phyloP scores from a whole-genome alignment of 2,329 filamentous ascomycete genomes.

The Verticillium zaregamsianum region DNA sequence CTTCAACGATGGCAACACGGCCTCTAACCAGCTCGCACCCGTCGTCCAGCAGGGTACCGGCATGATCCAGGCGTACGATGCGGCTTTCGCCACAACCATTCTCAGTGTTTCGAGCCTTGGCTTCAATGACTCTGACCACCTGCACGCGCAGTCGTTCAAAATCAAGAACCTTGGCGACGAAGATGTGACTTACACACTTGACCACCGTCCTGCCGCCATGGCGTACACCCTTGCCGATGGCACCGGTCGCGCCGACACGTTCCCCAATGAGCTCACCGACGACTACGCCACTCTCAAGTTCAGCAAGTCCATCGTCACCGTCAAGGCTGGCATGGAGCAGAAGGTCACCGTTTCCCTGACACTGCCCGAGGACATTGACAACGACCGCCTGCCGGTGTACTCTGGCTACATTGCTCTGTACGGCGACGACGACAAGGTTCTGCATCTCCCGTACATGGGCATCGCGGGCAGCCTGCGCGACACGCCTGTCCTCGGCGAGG shows the following conservation, averaged over 20 bases:
- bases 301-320: constrained; percentile 34
- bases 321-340: constrained; percentile 36
- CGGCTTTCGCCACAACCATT: constrained; percentile 48
- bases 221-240: constrained; percentile 45
- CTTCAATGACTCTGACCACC: constrained; percentile 62
- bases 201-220: constrained; percentile 45
- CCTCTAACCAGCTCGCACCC: constrained; percentile 41
- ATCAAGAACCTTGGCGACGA: constrained; percentile 49
- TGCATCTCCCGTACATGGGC: constrained; percentile 38
- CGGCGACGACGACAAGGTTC: constrained; percentile 29
- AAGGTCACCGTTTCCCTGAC: constrained; percentile 41
- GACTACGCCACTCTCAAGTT: constrained; percentile 39
- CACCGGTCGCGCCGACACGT: constrained; percentile 31
- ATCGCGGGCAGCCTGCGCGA: constrained; percentile 30
- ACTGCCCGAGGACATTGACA: constrained; percentile 30
- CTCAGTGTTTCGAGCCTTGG: constrained; percentile 53
- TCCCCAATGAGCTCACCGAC: constrained; percentile 40
- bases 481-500: constrained; percentile 28
- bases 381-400: constrained; percentile 34
- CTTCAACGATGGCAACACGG: constrained; percentile 39
- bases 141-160: constrained; percentile 44
- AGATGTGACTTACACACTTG: constrained; percentile 47
- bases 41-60: constrained; percentile 59
- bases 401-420: constrained; percentile 37
- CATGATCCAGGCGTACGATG: constrained; percentile 55